Base-by-base conservation (phyloP, 1,139 yeast genomes). In the Lizanozyma gosingica region DNA sequence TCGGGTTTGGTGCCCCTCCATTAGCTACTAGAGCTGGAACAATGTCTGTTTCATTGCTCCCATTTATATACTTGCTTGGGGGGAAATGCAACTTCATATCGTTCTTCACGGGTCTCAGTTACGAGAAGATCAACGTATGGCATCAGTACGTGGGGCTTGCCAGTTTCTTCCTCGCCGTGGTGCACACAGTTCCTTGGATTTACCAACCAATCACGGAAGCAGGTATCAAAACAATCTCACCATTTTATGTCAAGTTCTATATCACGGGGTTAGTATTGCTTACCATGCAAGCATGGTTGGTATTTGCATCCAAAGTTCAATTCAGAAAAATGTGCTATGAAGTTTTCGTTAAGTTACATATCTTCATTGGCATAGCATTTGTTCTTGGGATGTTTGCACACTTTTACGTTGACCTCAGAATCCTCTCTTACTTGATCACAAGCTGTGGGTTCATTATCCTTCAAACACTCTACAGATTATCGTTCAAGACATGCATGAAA, bases 1-100 rank as follows among this genome's bases (percentile, higher is more conserved):
- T 57, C 4, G 77, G 76, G 0, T 78, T 78, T 55, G 85, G 84
- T 1, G 65, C 80, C 1, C 81, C 84, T n/a, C 84, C 84, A n/a
- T 47, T 77, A 38, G 78, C 77, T 0, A 70, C 74, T 1, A 56
- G 82, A 40, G 62, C 80, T 1, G 82, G 81, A 2, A 45, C 74
- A 34, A 68, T 73, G 68, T 68, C 78, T 3, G 61, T 71, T 18
- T 79, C 80, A 0, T 59, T 76, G 41, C 63, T 74, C 2, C 82
- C 82, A 0, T 73, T 74, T 48, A 54, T 76, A 22, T 67, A 71
- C 44, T 61, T 74, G 2, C 55, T 76, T 43, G 67, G 78, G 0
- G 82, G 82, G 3, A 76, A 77, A 53, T 53, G 76, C 9, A 77
- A 76, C 49, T 53, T 74, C 43, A 65, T 76, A 35, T 64, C 77